Evolutionary conservation across 148 eudicot species (phyloP).

Genomic region (Amaranthus palmeri): DNA sequence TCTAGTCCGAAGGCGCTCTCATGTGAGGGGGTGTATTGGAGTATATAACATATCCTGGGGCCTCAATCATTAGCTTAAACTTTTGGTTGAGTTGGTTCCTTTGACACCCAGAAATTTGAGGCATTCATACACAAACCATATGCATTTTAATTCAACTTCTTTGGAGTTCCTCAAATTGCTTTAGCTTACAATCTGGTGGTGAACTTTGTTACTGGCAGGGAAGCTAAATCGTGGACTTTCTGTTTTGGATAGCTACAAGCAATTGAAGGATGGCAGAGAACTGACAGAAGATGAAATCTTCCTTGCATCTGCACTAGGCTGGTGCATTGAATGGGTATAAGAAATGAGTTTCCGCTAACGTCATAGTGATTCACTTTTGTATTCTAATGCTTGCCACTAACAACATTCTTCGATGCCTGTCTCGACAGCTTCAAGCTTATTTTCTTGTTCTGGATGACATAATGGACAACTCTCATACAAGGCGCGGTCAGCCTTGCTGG

Average conservation of each 20-base stretch:
- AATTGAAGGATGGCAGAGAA: constrained; percentile 65
- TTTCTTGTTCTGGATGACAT: constrained; percentile 84
- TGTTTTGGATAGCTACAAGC: constrained; percentile 75
- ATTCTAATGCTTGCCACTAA: background rate
- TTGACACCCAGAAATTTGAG: no score
- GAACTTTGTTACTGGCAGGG: constrained; percentile 38
- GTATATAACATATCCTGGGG: no score
- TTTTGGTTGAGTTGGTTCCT: no score
- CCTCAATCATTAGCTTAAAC: no score
- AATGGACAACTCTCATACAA: constrained; percentile 69
- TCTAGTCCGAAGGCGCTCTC: no score
- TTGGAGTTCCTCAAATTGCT: no score
- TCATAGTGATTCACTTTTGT: background rate
- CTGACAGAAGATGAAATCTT: constrained; percentile 70
- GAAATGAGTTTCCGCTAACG: background rate
- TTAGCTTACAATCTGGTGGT: background rate
- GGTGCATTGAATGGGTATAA: constrained; percentile 97
- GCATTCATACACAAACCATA: no score
- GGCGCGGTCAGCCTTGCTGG: constrained; percentile 83
- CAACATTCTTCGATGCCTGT: background rate
- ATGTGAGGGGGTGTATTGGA: no score
- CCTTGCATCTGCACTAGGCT: constrained; percentile 80
- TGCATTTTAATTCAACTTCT: no score
- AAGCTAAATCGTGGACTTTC: constrained; percentile 83
- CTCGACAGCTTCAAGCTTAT: constrained; percentile 74